These are phyloP conservation scores for Articulospora tetracladia DNA, from an alignment of 495 filamentous ascomycete species.

Conservation along the genomic window DNA sequence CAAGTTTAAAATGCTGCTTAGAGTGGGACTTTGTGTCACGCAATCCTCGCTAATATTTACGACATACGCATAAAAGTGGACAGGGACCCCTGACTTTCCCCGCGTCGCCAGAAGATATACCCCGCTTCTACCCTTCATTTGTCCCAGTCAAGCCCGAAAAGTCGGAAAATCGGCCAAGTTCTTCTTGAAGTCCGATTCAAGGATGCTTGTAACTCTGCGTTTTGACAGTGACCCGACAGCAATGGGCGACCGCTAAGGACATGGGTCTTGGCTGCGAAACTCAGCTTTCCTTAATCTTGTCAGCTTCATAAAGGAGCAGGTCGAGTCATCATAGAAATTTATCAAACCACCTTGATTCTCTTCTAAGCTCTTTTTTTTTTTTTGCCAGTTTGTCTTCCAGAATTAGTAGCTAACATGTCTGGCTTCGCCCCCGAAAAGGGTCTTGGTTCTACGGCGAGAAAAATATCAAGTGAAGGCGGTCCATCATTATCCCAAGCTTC, in stretches of 20 bases:
- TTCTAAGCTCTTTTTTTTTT: background rate
- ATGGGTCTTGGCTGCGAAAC: background rate
- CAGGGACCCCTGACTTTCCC: background rate
- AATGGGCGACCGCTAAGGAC: too few relatives aligned
- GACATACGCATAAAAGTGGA: background rate
- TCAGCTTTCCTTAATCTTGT: background rate
- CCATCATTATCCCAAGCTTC: constrained; percentile 9
- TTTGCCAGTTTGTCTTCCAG: background rate
- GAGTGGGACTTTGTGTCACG: background rate
- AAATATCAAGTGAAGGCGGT: background rate
- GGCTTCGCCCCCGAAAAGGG: constrained; percentile 4
- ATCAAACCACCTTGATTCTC: background rate
- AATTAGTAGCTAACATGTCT: constrained; percentile 18
- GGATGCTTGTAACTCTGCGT: too few relatives aligned
- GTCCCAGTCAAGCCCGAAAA: too few relatives aligned
- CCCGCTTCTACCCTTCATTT: background rate
- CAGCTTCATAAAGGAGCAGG: background rate
- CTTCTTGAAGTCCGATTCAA: too few relatives aligned
- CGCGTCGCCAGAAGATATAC: background rate
- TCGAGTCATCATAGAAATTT: background rate
- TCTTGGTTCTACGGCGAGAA: background rate
- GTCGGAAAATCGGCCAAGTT: too few relatives aligned
- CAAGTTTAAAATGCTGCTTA: background rate
- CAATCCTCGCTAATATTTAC: background rate
- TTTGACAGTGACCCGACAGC: too few relatives aligned